A percentile compares a stretch with the other conserved stretches of the same genome.
These are phyloP conservation scores for Periconia macrospinosa DNA, from an alignment of 2,329 filamentous ascomycete genomes.

Conservation along the genomic window DNA sequence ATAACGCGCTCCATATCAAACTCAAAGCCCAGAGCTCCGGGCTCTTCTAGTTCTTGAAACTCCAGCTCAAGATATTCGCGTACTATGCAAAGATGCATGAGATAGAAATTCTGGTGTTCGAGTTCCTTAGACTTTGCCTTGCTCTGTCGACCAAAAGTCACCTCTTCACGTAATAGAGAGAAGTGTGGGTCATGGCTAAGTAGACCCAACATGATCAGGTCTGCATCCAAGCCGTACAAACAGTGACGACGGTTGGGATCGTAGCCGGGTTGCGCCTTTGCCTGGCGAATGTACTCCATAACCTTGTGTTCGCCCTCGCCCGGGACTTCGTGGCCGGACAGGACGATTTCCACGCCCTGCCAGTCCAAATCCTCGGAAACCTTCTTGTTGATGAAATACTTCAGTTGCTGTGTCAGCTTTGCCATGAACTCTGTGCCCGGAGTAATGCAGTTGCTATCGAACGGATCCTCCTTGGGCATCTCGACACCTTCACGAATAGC, in stretches of 20 bases:
- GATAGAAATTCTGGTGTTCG: slow-evolving; percentile 97
- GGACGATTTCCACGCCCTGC: slow-evolving; percentile 94
- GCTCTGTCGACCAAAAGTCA: slow-evolving; percentile 88
- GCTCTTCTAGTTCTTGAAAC: slow-evolving; percentile 85
- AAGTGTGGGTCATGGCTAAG: slow-evolving; percentile 98
- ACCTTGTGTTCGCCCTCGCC: slow-evolving; percentile 99
- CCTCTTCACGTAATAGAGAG: slow-evolving; percentile 93
- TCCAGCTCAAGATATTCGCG: slow-evolving; percentile 96
- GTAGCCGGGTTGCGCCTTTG: slow-evolving; percentile 92
- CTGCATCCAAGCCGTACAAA: slow-evolving; percentile 93
- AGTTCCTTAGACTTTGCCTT: slow-evolving; percentile 92
- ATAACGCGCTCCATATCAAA: slow-evolving; percentile 97
- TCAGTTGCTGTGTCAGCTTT: slow-evolving; percentile 87
- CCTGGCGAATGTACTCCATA: slow-evolving; percentile 99
- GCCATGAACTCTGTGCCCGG: slow-evolving; percentile 98
- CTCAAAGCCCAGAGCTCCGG: slow-evolving; percentile 70
- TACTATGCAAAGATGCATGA: slow-evolving; percentile 96
- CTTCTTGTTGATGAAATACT: slow-evolving; percentile 99
- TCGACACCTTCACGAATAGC: slow-evolving; percentile 86
- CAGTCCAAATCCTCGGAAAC: slow-evolving; percentile 95
- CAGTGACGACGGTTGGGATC: slow-evolving; percentile 94
- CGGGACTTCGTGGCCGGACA: slow-evolving; percentile 96
- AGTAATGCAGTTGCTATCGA: slow-evolving; percentile 99
- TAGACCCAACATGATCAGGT: slow-evolving; percentile 97
- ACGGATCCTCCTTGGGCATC: slow-evolving; percentile 91